Conservation (phyloP, 169 alveolate species). For the Amoebophrya sp. region DNA sequence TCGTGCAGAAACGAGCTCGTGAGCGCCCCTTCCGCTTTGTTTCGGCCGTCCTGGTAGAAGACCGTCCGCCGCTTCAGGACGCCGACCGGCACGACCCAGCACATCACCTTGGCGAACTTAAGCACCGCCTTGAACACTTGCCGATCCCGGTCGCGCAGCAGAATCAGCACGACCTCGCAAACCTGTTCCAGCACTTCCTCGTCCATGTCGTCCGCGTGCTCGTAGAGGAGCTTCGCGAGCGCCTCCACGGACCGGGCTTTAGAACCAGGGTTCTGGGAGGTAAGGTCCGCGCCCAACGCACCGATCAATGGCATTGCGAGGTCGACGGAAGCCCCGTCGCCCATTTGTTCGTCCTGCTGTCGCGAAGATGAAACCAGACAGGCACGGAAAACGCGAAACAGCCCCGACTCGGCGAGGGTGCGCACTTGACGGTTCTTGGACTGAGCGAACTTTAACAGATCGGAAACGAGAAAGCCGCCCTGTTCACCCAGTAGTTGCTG, state of each 20-base stretch:
- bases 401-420: not conserved
- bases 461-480: not conserved
- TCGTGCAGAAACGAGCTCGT: not conserved
- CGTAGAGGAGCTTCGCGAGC: not conserved
- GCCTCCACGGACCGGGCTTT: not conserved
- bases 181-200: not conserved
- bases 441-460: not conserved
- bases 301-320: not conserved
- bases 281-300: not conserved
- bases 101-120: not conserved
- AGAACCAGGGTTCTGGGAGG: not conserved
- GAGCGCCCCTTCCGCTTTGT: not conserved
- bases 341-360: no score
- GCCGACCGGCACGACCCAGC: not conserved
- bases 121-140: not conserved
- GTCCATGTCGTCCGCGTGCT: not conserved
- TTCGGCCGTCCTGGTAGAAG: not conserved
- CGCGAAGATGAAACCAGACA: no score
- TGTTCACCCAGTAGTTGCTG: not conserved
- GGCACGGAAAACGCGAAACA: not conserved
- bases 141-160: not conserved
- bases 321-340: no score
- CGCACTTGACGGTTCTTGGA: not conserved
- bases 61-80: not conserved
- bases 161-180: not conserved